Evolutionary conservation across 805 yeast genomes (phyloP).

Genomic region (Komagataella phaffii): DNA sequence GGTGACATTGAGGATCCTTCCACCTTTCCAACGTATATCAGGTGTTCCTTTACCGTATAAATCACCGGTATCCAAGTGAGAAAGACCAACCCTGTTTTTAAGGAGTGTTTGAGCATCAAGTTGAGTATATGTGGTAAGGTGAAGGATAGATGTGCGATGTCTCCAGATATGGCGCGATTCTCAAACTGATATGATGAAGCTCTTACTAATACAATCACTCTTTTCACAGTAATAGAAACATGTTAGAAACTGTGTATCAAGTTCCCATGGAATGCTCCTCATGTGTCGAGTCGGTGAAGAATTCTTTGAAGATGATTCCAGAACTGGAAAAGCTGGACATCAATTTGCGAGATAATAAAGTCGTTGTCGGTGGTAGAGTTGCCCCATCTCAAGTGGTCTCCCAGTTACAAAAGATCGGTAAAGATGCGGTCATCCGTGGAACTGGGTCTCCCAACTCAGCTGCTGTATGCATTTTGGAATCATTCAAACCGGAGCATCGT

Average conservation of each 20-base stretch:
- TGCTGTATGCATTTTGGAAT: constrained; percentile 82
- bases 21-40: constrained; percentile 58
- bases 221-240: neutral
- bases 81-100: constrained; percentile 20
- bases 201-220: neutral
- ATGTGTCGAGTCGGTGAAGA: constrained; percentile 49
- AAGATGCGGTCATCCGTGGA: constrained; percentile 87
- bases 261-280: constrained; percentile 72
- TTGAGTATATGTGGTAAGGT: neutral
- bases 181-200: neutral
- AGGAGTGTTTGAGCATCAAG: constrained; percentile 12
- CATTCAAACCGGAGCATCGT: constrained; percentile 35
- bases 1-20: constrained; percentile 86
- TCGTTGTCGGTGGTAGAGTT: constrained; percentile 51
- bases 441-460: constrained; percentile 80
- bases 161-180: neutral
- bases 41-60: constrained; percentile 54
- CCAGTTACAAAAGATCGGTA: constrained; percentile 61
- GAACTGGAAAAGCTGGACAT: constrained; percentile 41
- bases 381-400: constrained; percentile 68
- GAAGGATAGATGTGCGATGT: neutral
- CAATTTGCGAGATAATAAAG: constrained; percentile 45
- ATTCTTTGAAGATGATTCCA: constrained; percentile 34
- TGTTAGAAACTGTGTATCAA: constrained; percentile 55
- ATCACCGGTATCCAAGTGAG: constrained; percentile 74